Base-by-base conservation (phyloP, 805 yeast genomes). In the Phaffomyces thermotolerans region DNA sequence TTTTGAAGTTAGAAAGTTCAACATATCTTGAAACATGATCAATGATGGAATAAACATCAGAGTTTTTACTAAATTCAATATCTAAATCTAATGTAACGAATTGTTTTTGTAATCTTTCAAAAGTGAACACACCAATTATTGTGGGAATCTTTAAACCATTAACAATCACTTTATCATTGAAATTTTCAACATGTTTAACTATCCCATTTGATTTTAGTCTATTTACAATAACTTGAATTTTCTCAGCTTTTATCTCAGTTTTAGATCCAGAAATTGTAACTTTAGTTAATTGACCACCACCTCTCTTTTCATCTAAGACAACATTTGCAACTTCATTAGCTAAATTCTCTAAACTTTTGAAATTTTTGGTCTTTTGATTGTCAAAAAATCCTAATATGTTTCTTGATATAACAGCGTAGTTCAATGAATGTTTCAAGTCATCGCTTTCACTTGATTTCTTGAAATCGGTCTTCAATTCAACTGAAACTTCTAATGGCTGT, bases 41-140 rank as follows among this genome's bases (percentile, higher is more conserved):
- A 20, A 81, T 73, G 35, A 76, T 67, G 29, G 69, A 60, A 38
- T 72, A 66, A 18, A 58, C 42, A 15, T 54, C 33, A 5, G 47
- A 34, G 5, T 45, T 46, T 6, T 44, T 39, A 13, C 56, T 56
- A 51, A 79, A 62, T 41, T 72, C 73, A 24, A 88, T 62, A 8
- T 60, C 61, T 15, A 78, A 45, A 52, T 84, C 84, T 25, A 84
- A 50, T 3, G 70, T 63, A 8, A 93, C 86, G 37, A 79, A 79
- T 64, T 93, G 99, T 52, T 76, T 79, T 55, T 83, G 81, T 20
- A 81, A 62, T 46, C 99, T 71, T 60, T 93, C 99, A 64, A 89
- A 86, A 2, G 89, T 83, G 66, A 89, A 91, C 8, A 93, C 93
- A 5, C 99, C 99, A 52, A 93, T 84, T n/a, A 90, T 69, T 0